A percentile compares a stretch with the other conserved stretches of the same genome.
Conservation (phyloP, 2,329 filamentous ascomycete genomes). For the Stagonosporopsis tanaceti region DNA sequence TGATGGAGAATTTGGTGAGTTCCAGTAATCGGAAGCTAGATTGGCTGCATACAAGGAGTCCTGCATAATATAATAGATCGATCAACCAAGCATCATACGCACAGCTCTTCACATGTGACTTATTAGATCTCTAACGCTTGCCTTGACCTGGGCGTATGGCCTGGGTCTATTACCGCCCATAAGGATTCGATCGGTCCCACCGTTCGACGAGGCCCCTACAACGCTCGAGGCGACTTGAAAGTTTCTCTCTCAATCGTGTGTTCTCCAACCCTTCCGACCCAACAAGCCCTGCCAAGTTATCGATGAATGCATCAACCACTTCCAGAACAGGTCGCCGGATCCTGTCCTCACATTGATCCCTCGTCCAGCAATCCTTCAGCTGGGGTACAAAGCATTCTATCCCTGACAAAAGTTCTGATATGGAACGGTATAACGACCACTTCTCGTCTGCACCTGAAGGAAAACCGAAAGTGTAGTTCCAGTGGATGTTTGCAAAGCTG, state of each 20-base stretch:
- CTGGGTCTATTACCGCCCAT: background rate
- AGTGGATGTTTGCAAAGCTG: background rate
- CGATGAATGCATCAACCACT: conserved; percentile 16
- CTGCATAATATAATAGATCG: conserved; percentile 30
- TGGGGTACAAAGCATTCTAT: background rate
- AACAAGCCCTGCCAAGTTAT: conserved; percentile 6
- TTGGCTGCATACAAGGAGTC: conserved; percentile 20
- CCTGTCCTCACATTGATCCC: conserved; percentile 8
- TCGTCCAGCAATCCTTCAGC: conserved; percentile 5
- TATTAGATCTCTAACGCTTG: background rate
- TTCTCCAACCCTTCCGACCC: background rate
- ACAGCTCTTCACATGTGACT: background rate
- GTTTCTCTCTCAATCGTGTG: background rate
- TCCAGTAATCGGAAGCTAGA: conserved; percentile 57
- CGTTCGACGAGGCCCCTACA: background rate
- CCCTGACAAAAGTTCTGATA: background rate
- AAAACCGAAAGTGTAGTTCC: conserved; percentile 13
- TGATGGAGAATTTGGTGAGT: conserved; percentile 88
- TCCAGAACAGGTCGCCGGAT: conserved; percentile 9
- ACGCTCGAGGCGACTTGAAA: background rate
- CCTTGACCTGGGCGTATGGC: background rate
- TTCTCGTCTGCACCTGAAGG: conserved; percentile 3
- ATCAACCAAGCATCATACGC: background rate
- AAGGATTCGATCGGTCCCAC: background rate
- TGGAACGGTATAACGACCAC: background rate